Percentiles rank a stretch among this genome's conserved stretches.
phyloP scores from a whole-genome alignment of 2,329 filamentous ascomycete genomes.

The Epichloe sp. region DNA sequence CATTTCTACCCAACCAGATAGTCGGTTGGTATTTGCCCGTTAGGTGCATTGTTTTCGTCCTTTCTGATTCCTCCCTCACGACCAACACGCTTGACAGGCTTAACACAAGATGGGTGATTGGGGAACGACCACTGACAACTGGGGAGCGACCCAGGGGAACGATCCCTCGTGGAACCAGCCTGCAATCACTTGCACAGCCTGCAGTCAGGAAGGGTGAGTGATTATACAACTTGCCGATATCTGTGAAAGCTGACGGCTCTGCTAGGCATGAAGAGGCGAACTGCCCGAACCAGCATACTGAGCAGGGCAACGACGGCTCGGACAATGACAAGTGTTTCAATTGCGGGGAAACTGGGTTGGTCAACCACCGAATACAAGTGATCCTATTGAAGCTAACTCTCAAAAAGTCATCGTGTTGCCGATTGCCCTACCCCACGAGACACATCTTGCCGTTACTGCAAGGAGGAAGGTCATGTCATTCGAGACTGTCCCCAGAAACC shows the following conservation, averaged over 20 bases:
- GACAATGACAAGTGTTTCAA: slow-evolving; percentile 21
- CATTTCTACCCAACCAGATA: not conserved
- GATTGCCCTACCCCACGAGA: slow-evolving; percentile 23
- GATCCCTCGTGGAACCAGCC: slow-evolving; percentile 3
- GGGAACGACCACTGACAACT: not conserved
- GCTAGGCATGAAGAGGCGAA: slow-evolving; percentile 4
- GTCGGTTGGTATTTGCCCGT: not conserved
- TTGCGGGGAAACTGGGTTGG: slow-evolving; percentile 24
- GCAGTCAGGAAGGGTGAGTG: slow-evolving; percentile 7
- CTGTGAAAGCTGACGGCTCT: not conserved
- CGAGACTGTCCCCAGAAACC: slow-evolving; percentile 51
- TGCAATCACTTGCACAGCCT: slow-evolving; percentile 1
- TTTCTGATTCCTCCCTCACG: not conserved
- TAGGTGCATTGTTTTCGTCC: not conserved
- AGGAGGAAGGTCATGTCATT: slow-evolving; percentile 38
- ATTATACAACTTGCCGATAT: not conserved
- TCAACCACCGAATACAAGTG: not conserved
- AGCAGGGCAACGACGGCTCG: not conserved
- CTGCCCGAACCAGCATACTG: slow-evolving; percentile 6
- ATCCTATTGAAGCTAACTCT: slow-evolving; percentile 3
- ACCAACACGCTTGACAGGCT: not conserved
- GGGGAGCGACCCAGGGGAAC: not conserved
- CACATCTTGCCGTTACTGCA: slow-evolving; percentile 31
- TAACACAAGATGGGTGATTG: slow-evolving; percentile 4
- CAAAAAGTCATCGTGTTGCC: slow-evolving; percentile 17